A percentile compares a stretch with the other conserved stretches of the same genome.
Evolutionary conservation across 2,329 filamentous ascomycete genomes (phyloP).

Genomic region (Cryphonectria japonica): DNA sequence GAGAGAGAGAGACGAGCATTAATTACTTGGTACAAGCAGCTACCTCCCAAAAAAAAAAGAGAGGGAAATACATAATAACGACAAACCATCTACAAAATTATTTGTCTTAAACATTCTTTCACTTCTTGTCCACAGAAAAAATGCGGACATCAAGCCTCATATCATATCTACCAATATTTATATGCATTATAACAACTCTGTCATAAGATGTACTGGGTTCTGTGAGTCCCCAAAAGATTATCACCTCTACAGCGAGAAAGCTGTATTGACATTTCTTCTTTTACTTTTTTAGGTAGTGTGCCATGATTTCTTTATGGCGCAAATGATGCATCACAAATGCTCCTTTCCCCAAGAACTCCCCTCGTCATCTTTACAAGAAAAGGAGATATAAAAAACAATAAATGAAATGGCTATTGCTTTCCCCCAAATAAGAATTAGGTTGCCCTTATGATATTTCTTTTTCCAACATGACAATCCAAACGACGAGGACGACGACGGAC

Average conservation of each 20-base stretch:
- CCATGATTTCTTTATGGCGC: neutral
- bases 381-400: neutral
- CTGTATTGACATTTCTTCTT: neutral
- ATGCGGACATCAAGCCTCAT: neutral
- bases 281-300: neutral
- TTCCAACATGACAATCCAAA: neutral
- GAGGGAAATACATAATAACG: too few species aligned
- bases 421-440: neutral
- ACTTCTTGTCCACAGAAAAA: too few species aligned
- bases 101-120: too few species aligned
- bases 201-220: neutral
- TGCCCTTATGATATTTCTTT: conserved; percentile 7
- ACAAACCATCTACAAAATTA: too few species aligned
- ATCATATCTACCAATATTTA: neutral
- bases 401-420: too few species aligned
- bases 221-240: neutral
- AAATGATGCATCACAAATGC: neutral
- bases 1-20: too few species aligned
- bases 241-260: neutral
- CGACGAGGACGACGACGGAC: too few species aligned
- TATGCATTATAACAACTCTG: neutral
- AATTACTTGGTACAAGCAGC: too few species aligned
- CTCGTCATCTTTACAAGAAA: neutral
- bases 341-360: neutral
- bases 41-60: too few species aligned